Base-by-base conservation (phyloP, 768 basidiomycete genomes). In the Lactifluus piperatus region DNA sequence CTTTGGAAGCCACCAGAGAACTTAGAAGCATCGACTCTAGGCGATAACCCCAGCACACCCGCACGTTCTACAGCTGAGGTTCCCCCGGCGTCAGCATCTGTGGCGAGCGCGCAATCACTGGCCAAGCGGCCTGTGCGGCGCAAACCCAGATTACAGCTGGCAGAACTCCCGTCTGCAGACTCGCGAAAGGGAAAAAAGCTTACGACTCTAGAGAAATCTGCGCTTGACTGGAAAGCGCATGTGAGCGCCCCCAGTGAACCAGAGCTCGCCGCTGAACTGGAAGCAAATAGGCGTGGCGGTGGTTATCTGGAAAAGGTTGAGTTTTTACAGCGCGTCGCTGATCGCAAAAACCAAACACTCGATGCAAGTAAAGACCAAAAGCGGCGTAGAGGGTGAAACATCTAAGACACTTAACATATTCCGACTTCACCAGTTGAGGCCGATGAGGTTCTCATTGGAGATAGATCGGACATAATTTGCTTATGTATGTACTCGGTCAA, bases 241-340 rank as follows among this genome's bases (percentile, higher is more conserved):
- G 71, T 90, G 14, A 70, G 76, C 20, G 61, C 77, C 0, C 71
- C 78, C 51, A 66, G 70, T 26, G 66, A 69, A 20, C 57, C 74
- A 0, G 78, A 74, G 3, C 67, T 85, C 9, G 78, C 81, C 60
- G 84, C 90, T 64, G 86, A 89, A 61, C 76, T 94, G n/a, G 81
- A 86, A 50, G 81, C 81, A 3, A 85, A 91, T 59, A 75, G 85
- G 48, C 79, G 84, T 43, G 81, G 83, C 0, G 89, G 87, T 9
- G 88, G 91, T 0, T 94, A 88, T 70, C 73, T 94, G 20, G 91
- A 90, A 64, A 92, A 88, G 72, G 82, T 91, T 30, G 89, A 91
- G 39, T 94, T 93, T 67, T 71, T 94, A 66, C 74, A 84, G 58
- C 74, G 91, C 47, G 91, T 93, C 0, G 85, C 82, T 32, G 83